phyloP scores from a whole-genome alignment of 345 rosid species.

The Salix koriyanagi region DNA sequence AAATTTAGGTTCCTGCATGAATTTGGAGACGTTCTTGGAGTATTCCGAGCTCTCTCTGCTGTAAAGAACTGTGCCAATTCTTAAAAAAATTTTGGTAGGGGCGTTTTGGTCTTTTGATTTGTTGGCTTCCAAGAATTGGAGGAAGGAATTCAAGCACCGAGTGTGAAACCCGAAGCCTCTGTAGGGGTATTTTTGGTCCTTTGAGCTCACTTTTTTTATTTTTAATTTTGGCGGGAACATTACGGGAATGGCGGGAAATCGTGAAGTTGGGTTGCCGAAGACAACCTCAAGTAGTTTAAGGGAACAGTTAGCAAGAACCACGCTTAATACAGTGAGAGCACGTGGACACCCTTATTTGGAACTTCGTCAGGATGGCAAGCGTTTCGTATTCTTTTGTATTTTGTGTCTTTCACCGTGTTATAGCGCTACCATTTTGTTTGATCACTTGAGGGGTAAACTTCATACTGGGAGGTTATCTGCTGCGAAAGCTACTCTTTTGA shows the following conservation, averaged over 20 bases:
- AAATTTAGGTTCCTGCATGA: constrained; percentile 18
- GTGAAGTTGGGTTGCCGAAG: constrained; percentile 52
- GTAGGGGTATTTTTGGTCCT: constrained; percentile 11
- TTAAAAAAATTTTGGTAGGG: background rate
- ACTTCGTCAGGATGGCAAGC: constrained; percentile 74
- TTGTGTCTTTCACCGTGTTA: constrained; percentile 84
- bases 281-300: constrained; percentile 41
- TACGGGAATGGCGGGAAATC: constrained; percentile 52
- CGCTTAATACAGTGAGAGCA: constrained; percentile 52
- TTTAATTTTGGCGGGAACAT: constrained; percentile 25
- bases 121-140: constrained; percentile 8
- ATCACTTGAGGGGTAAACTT: constrained; percentile 74
- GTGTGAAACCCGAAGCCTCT: background rate
- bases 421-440: constrained; percentile 63
- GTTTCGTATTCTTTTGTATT: constrained; percentile 75
- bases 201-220: constrained; percentile 11
- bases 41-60: constrained; percentile 4
- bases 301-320: constrained; percentile 66
- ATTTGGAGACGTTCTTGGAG: constrained; percentile 23
- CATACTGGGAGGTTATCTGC: constrained; percentile 64
- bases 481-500: constrained; percentile 67
- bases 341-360: constrained; percentile 79
- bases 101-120: constrained; percentile 11
- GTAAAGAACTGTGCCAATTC: background rate
- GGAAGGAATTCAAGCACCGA: background rate